Evolutionary conservation across 495 filamentous ascomycete species (phyloP).

Genomic region (Xanthoparmelia taractica): DNA sequence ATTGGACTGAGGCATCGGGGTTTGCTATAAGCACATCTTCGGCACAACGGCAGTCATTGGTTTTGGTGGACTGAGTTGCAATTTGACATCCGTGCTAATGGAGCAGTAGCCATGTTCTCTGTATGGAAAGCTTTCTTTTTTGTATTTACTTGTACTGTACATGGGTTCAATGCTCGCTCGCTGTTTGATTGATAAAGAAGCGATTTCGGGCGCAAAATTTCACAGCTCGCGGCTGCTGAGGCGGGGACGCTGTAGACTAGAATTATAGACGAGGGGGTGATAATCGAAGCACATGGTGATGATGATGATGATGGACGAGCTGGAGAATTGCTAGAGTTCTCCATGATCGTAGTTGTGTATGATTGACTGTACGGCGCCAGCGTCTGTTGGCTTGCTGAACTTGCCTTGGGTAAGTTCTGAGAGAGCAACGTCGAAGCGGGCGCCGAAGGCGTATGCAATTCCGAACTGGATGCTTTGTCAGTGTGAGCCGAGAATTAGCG

Average conservation of each 20-base stretch:
- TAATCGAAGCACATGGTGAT: no score
- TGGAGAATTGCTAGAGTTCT: constrained; percentile 32
- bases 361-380: constrained; percentile 22
- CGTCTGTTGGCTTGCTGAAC: constrained; percentile 22
- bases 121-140: neutral
- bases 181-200: neutral
- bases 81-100: constrained; percentile 97
- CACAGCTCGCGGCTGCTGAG: neutral
- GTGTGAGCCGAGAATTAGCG: neutral
- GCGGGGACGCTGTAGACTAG: neutral
- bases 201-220: neutral
- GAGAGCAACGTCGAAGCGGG: constrained; percentile 57
- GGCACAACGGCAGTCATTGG: constrained; percentile 88
- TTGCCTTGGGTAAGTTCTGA: constrained; percentile 47
- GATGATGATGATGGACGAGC: constrained; percentile 4
- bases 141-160: neutral
- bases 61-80: constrained; percentile 67
- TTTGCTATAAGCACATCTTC: constrained; percentile 66
- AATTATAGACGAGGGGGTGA: neutral
- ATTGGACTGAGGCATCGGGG: constrained; percentile 10
- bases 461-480: constrained; percentile 44
- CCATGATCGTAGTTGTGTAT: constrained; percentile 28
- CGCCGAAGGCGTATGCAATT: constrained; percentile 59
- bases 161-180: neutral
- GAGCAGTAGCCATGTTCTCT: no score